These are phyloP conservation scores for Penicillium sp. DNA, from an alignment of 2,329 filamentous ascomycete species.

Conservation along the genomic window DNA sequence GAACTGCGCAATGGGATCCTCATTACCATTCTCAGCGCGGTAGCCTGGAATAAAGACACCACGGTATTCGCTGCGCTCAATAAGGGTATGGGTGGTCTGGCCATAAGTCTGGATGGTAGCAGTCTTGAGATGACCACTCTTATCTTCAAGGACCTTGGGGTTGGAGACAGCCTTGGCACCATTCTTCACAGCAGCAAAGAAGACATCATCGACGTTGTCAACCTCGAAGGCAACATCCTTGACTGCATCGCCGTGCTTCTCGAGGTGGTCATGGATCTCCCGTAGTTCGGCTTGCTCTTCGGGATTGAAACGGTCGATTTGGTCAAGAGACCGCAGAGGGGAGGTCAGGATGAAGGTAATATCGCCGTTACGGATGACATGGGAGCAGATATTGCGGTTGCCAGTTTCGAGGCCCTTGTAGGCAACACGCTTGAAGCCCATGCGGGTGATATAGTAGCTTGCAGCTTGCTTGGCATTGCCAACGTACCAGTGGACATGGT, in stretches of 20 bases:
- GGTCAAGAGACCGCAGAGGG: slow-evolving; percentile 60
- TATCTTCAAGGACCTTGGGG: slow-evolving; percentile 61
- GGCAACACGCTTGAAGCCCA: slow-evolving; percentile 80
- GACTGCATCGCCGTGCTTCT: slow-evolving; percentile 87
- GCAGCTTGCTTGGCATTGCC: slow-evolving; percentile 96
- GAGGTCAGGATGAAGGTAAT: slow-evolving; percentile 47
- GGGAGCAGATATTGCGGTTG: slow-evolving; percentile 74
- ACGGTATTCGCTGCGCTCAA: slow-evolving; percentile 68
- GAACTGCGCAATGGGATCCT: slow-evolving; percentile 48
- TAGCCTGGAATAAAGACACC: slow-evolving; percentile 85
- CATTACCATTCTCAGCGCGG: slow-evolving; percentile 51
- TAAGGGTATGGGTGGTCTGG: slow-evolving; percentile 90
- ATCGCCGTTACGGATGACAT: slow-evolving; percentile 58
- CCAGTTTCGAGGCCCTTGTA: slow-evolving; percentile 89
- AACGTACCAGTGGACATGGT: slow-evolving; percentile 94
- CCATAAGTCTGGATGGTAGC: slow-evolving; percentile 90
- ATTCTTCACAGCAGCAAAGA: slow-evolving; percentile 64
- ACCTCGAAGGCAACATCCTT: slow-evolving; percentile 96
- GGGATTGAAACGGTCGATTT: slow-evolving; percentile 54
- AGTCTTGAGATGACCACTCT: slow-evolving; percentile 65
- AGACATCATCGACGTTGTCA: slow-evolving; percentile 81
- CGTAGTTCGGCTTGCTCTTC: slow-evolving; percentile 66
- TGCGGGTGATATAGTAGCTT: slow-evolving; percentile 80
- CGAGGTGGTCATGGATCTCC: slow-evolving; percentile 79
- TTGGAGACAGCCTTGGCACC: slow-evolving; percentile 42